A percentile compares a stretch with the other conserved stretches of the same genome.
phyloP scores from a whole-genome alignment of 257 asterid genomes.

The Rubia yunnanensis region DNA sequence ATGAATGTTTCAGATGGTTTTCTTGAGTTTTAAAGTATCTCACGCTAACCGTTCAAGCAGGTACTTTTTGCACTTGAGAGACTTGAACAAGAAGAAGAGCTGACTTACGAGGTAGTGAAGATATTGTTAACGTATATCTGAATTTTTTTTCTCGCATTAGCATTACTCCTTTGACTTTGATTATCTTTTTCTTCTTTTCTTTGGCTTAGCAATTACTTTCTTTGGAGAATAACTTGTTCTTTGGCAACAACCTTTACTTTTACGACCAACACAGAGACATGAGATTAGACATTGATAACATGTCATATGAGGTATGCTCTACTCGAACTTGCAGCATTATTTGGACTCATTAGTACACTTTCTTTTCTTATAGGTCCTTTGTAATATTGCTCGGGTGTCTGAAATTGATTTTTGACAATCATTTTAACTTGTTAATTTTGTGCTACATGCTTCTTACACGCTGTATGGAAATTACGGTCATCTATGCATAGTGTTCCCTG shows the following conservation, averaged over 20 bases:
- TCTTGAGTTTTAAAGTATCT: slow-evolving; percentile 1
- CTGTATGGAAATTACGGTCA: not conserved
- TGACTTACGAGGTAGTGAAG: slow-evolving; percentile 58
- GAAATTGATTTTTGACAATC: not conserved
- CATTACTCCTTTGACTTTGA: slow-evolving; percentile 6
- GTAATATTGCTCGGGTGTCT: not conserved
- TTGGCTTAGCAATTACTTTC: slow-evolving; percentile 51
- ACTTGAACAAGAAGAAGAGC: slow-evolving; percentile 58
- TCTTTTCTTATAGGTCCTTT: not conserved
- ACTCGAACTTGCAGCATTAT: not conserved
- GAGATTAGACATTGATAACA: slow-evolving; percentile 88
- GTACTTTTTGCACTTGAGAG: slow-evolving; percentile 71
- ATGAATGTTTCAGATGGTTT: not conserved
- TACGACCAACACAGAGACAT: slow-evolving; percentile 77
- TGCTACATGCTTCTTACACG: not conserved
- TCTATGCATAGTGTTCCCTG: not conserved
- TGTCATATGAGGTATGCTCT: slow-evolving; percentile 84
- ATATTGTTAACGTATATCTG: not conserved
- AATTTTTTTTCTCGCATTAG: not conserved
- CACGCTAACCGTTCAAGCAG: slow-evolving; percentile 21
- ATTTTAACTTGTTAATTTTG: not conserved
- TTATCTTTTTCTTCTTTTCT: not conserved
- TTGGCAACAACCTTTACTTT: slow-evolving; percentile 51
- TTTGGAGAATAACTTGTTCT: slow-evolving; percentile 56
- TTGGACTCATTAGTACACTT: not conserved